phyloP scores from a whole-genome alignment of 1,284 basidiomycete species.

The Sporisorium graminicola region DNA sequence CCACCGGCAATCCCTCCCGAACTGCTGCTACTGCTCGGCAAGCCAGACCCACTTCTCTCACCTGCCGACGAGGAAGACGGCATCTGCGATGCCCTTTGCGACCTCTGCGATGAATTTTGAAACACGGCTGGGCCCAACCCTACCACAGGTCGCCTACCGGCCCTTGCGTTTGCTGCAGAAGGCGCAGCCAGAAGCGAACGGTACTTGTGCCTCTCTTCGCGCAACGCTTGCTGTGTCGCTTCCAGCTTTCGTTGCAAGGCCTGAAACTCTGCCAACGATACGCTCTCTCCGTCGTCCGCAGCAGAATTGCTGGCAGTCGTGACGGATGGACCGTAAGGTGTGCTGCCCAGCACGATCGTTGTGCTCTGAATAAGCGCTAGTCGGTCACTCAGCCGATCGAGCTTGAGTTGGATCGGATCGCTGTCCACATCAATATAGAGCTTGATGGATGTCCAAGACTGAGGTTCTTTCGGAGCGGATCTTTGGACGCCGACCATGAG shows the following conservation, averaged over 20 bases:
- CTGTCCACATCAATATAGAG: slow-evolving; percentile 21
- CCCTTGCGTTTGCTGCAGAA: slow-evolving; percentile 2
- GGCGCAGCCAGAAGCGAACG: slow-evolving; percentile 47
- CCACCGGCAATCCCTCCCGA: background rate
- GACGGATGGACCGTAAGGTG: background rate
- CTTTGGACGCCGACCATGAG: slow-evolving; percentile 19
- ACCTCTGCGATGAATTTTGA: slow-evolving; percentile 4
- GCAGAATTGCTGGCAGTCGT: background rate
- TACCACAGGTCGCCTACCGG: slow-evolving; percentile 19
- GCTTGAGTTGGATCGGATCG: slow-evolving; percentile 13
- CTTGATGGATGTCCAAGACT: slow-evolving; percentile 13
- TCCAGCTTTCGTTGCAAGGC: slow-evolving; percentile 23
- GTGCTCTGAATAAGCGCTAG: slow-evolving; percentile 14
- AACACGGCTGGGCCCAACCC: slow-evolving; percentile 15
- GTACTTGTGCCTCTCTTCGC: slow-evolving; percentile 50
- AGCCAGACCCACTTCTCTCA: background rate
- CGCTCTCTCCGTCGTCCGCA: background rate
- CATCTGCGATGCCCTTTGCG: background rate
- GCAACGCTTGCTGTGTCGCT: slow-evolving; percentile 31
- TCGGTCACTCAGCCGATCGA: slow-evolving; percentile 2
- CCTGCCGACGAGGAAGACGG: slow-evolving; percentile 8
- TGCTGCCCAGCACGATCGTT: slow-evolving; percentile 1
- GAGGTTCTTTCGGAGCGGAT: background rate
- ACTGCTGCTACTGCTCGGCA: slow-evolving; percentile 28
- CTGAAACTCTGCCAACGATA: background rate